These are phyloP conservation scores for Populus trichocarpa DNA, from an alignment of 441 rosid species.

Conservation along the genomic window DNA sequence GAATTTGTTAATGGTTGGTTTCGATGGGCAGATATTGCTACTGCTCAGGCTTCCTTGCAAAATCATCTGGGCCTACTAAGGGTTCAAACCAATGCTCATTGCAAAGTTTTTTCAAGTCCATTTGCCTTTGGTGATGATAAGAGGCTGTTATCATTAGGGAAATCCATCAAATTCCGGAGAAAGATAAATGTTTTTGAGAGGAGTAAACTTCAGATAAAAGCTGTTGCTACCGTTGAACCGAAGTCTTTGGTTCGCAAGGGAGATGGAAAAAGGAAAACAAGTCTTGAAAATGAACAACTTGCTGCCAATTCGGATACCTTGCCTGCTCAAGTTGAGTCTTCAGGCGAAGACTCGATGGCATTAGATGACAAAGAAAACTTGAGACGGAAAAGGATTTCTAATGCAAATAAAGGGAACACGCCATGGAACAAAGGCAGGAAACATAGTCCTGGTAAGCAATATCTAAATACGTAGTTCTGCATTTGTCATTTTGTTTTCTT, in stretches of 20 bases:
- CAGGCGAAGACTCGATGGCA: slow-evolving; percentile 33
- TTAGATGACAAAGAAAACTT: slow-evolving; percentile 60
- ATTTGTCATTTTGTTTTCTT: slow-evolving; percentile 3
- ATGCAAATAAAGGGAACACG: slow-evolving; percentile 83
- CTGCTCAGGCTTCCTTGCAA: slow-evolving; percentile 66
- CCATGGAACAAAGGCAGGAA: slow-evolving; percentile 99
- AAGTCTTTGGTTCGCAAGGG: slow-evolving; percentile 34
- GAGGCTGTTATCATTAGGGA: slow-evolving; percentile 33
- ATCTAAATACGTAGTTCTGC: background rate
- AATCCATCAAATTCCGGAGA: slow-evolving; percentile 34
- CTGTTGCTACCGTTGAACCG: slow-evolving; percentile 70
- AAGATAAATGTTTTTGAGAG: slow-evolving; percentile 27
- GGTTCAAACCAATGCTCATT: slow-evolving; percentile 35
- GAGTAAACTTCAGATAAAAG: slow-evolving; percentile 40
- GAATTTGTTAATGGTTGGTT: slow-evolving; percentile 1
- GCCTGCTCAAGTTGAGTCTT: slow-evolving; percentile 12
- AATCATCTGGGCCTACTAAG: slow-evolving; percentile 51
- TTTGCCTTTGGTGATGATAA: slow-evolving; percentile 32
- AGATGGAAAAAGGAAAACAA: slow-evolving; percentile 22
- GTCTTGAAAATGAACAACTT: slow-evolving; percentile 13
- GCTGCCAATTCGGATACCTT: slow-evolving; percentile 25
- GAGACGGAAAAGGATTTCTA: slow-evolving; percentile 83
- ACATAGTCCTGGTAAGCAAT: slow-evolving; percentile 73
- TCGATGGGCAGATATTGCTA: slow-evolving; percentile 55
- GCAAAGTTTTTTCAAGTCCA: slow-evolving; percentile 43